Conservation (phyloP, 495 filamentous ascomycete species). For the Aspergillus bertholletiae region DNA sequence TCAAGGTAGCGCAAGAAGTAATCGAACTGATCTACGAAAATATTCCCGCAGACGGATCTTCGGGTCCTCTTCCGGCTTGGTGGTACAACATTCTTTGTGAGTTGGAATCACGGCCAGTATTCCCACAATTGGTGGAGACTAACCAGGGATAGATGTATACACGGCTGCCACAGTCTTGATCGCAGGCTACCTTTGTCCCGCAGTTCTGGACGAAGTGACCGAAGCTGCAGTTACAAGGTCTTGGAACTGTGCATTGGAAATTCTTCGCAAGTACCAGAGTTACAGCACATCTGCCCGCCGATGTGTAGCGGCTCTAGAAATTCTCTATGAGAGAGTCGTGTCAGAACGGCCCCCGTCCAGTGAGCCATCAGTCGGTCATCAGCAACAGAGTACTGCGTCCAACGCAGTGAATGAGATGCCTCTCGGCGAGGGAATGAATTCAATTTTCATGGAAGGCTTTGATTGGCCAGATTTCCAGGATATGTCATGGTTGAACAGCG, state of each 20-base stretch:
- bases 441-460: constrained; percentile 26
- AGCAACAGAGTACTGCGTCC: background rate
- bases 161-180: constrained; percentile 38
- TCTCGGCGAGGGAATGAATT: constrained; percentile 28
- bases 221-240: constrained; percentile 23
- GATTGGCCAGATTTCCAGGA: constrained; percentile 35
- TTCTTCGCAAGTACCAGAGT: constrained; percentile 32
- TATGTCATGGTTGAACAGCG: constrained; percentile 40
- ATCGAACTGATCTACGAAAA: constrained; percentile 34
- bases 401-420: constrained; percentile 23
- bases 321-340: constrained; percentile 33
- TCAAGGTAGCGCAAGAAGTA: constrained; percentile 34
- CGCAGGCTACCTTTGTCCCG: constrained; percentile 29
- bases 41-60: constrained; percentile 28
- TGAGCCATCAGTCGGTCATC: background rate
- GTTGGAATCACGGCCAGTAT: background rate
- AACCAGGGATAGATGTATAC: constrained; percentile 26
- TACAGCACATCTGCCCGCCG: constrained; percentile 34
- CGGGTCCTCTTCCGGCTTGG: constrained; percentile 37
- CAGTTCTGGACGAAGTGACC: constrained; percentile 27
- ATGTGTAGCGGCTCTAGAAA: constrained; percentile 37
- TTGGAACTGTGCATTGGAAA: constrained; percentile 31
- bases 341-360: constrained; percentile 13
- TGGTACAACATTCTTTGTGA: constrained; percentile 41
- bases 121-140: background rate